These are phyloP conservation scores for Sporobolomyces pararoseus DNA, from an alignment of 768 basidiomycete species.

Conservation along the genomic window DNA sequence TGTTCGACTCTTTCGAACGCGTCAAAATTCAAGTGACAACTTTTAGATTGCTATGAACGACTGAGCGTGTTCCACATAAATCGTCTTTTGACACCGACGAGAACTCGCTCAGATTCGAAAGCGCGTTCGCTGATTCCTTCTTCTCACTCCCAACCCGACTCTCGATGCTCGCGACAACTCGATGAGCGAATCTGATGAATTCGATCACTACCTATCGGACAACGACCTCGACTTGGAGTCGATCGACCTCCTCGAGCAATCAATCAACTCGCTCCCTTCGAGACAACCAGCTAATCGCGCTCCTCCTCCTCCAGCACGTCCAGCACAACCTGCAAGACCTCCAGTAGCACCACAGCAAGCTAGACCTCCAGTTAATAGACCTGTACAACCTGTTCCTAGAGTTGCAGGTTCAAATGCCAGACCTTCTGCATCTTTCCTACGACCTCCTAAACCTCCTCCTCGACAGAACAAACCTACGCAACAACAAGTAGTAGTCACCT, in stretches of 20 bases:
- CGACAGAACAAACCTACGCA: neutral
- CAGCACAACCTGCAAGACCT: neutral
- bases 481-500: neutral
- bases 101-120: too few relatives aligned
- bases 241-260: slow-evolving; percentile 10
- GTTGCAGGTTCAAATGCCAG: neutral
- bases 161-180: neutral
- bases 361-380: neutral
- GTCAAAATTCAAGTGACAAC: too few relatives aligned
- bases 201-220: slow-evolving; percentile 19
- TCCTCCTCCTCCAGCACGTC: neutral
- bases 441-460: slow-evolving; percentile 19
- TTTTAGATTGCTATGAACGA: too few relatives aligned
- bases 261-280: slow-evolving; percentile 15
- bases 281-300: neutral
- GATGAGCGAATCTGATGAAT: slow-evolving; percentile 14
- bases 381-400: neutral
- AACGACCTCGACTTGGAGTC: slow-evolving; percentile 10
- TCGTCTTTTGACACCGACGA: too few relatives aligned
- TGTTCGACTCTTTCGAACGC: too few relatives aligned
- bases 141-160: neutral
- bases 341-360: neutral
- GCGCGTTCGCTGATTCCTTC: too few relatives aligned
- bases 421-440: slow-evolving; percentile 1
- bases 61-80: too few relatives aligned